Percentiles rank a stretch among this genome's conserved stretches.
phyloP scores from a whole-genome alignment of 1,284 basidiomycete genomes.

The Nidula niveotomentosa region DNA sequence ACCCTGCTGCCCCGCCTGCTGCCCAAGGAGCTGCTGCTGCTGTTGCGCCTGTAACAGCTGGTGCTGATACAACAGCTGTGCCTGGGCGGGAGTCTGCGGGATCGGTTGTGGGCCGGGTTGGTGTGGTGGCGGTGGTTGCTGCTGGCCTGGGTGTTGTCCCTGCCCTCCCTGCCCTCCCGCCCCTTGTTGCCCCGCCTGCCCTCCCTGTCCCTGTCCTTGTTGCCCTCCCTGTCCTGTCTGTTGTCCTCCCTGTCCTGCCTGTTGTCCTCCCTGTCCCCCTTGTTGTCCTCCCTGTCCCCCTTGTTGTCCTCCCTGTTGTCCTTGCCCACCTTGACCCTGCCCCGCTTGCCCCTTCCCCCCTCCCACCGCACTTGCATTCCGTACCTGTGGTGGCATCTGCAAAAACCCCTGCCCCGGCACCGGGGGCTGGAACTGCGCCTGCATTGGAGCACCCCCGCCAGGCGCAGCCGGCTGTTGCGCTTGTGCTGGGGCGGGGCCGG shows the following conservation, averaged over 20 bases:
- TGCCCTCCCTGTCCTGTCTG: no score
- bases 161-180: no score
- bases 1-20: constrained; percentile 1
- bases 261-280: background rate
- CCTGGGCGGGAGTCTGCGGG: constrained; percentile 4
- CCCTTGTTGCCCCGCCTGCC: no score
- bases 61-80: constrained; percentile 11
- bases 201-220: no score
- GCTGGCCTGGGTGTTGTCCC: no score
- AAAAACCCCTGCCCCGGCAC: constrained; percentile 5
- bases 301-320: no score
- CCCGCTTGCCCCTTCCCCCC: no score
- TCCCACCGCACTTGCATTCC: background rate
- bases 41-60: constrained; percentile 6
- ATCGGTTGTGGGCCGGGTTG: no score
- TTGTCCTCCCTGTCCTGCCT: no score
- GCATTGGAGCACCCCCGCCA: constrained; percentile 8
- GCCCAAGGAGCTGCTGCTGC: constrained; percentile 5
- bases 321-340: no score
- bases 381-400: background rate
- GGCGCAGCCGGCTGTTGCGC: constrained; percentile 6
- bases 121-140: no score
- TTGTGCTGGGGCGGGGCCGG: constrained; percentile 11
- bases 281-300: no score
- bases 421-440: constrained; percentile 12